Conservation (phyloP, 441 rosid genomes). For the Sinapis alba region DNA sequence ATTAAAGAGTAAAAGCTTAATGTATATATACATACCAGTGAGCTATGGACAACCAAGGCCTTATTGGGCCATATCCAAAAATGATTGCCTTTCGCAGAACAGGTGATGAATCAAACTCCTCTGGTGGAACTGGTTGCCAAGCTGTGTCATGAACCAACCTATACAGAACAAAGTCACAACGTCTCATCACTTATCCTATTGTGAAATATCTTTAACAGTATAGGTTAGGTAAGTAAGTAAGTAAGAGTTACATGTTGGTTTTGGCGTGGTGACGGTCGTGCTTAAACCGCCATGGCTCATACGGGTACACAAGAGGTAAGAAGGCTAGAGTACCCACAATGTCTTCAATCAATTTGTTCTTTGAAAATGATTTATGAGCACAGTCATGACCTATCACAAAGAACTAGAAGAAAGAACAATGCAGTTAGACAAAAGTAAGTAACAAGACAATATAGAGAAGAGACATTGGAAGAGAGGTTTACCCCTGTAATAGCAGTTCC, state of each 20-base stretch:
- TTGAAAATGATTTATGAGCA: conserved; percentile 94
- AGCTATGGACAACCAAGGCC: conserved; percentile 96
- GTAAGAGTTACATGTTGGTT: conserved; percentile 75
- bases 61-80: conserved; percentile 80
- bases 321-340: conserved; percentile 92
- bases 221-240: background rate
- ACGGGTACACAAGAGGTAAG: conserved; percentile 87
- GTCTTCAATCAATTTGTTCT: conserved; percentile 88
- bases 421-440: conserved; percentile 20
- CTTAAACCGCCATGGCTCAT: conserved; percentile 97
- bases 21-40: conserved; percentile 57
- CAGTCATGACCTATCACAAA: conserved; percentile 99
- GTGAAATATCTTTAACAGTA: background rate
- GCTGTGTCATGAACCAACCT: conserved; percentile 94
- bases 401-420: conserved; percentile 49
- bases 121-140: conserved; percentile 83
- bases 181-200: background rate
- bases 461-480: background rate
- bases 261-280: conserved; percentile 95
- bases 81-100: conserved; percentile 67
- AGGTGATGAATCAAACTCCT: conserved; percentile 71
- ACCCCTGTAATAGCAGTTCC: conserved; percentile 96
- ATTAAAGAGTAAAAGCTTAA: background rate
- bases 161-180: conserved; percentile 12
- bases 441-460: background rate